A percentile compares a stretch with the other conserved stretches of the same genome.
Conservation (phyloP, 2,329 filamentous ascomycete species). For the Neoascochyta sp. region DNA sequence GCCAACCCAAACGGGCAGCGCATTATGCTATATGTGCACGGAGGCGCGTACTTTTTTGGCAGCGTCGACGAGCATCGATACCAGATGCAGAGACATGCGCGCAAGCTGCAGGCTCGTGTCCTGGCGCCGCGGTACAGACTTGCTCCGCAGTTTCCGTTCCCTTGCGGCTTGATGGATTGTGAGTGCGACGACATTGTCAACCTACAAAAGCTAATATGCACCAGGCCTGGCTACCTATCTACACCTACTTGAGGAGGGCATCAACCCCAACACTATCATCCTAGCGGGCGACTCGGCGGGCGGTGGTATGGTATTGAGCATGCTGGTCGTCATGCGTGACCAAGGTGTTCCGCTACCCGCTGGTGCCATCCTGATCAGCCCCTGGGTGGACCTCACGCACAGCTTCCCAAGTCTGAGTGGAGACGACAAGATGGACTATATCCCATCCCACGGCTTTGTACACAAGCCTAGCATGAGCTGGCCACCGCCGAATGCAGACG, state of each 20-base stretch:
- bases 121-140: slow-evolving; percentile 83
- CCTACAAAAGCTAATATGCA: not conserved
- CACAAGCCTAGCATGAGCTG: slow-evolving; percentile 87
- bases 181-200: slow-evolving; percentile 3
- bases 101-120: slow-evolving; percentile 86
- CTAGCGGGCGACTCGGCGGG: slow-evolving; percentile 91
- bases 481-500: slow-evolving; percentile 84
- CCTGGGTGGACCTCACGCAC: slow-evolving; percentile 94
- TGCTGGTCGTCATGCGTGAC: slow-evolving; percentile 79
- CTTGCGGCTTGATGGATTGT: slow-evolving; percentile 87
- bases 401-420: slow-evolving; percentile 86
- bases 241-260: slow-evolving; percentile 65
- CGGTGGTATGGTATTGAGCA: slow-evolving; percentile 77
- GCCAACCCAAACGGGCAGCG: slow-evolving; percentile 58
- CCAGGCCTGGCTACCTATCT: slow-evolving; percentile 71
- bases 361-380: slow-evolving; percentile 84
- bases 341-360: slow-evolving; percentile 80
- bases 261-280: slow-evolving; percentile 78
- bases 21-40: slow-evolving; percentile 91
- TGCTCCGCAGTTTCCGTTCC: slow-evolving; percentile 91
- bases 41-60: slow-evolving; percentile 92
- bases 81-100: slow-evolving; percentile 91
- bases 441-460: slow-evolving; percentile 81
- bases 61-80: slow-evolving; percentile 97
- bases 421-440: slow-evolving; percentile 76